Base-by-base conservation (phyloP, 495 filamentous ascomycete species). In the Aspergillus hancockii region DNA sequence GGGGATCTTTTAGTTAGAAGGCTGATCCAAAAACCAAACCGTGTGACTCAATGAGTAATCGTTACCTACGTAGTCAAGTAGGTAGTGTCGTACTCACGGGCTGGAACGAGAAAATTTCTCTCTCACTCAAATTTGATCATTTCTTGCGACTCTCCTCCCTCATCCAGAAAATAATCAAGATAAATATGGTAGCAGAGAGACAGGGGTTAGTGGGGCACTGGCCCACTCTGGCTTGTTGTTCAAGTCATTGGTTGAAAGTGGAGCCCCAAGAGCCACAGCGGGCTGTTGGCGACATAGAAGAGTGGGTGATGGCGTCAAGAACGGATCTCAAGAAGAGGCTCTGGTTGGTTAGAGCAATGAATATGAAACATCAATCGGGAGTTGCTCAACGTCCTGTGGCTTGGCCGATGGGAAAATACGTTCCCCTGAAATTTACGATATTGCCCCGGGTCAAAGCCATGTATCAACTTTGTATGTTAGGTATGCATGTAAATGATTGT, bases 341-440 rank as follows among this genome's bases (percentile, higher is more conserved):
- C n/a, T 57, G 55, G 59, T 67, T 67, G 59, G 64, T 14, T 34
- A 2, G 13, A 14, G 31, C 8, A 19, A 18, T 5, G 13, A 30
- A 58, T 45, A 21, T 67, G 65, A 67, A 67, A 67, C 65, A 58
- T 25, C 59, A 58, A 57, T 62, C 50, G 23, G 8, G 55, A 51
- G 30, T 28, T 56, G 41, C 32, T 56, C 61, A 63, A 63, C 58
- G 61, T 63, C 45, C 45, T 36, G 46, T 51, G 49, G 46, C 47
- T 58, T 55, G 51, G 54, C 46, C 49, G 49, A 25, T 16, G 22
- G n/a, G n/a, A 12, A 36, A 22, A 25, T 14, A 46, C 2, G 21
- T 55, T 61, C 60, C 54, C 60, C 60, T 61, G 54, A 58, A 58
- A 36, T 40, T 22, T 28, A 47, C 38, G 51, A 54, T 38, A n/a